A percentile compares a stretch with the other conserved stretches of the same genome.
These are phyloP conservation scores for Amylostereum chailletii DNA, from an alignment of 1,284 basidiomycete species.

Conservation along the genomic window DNA sequence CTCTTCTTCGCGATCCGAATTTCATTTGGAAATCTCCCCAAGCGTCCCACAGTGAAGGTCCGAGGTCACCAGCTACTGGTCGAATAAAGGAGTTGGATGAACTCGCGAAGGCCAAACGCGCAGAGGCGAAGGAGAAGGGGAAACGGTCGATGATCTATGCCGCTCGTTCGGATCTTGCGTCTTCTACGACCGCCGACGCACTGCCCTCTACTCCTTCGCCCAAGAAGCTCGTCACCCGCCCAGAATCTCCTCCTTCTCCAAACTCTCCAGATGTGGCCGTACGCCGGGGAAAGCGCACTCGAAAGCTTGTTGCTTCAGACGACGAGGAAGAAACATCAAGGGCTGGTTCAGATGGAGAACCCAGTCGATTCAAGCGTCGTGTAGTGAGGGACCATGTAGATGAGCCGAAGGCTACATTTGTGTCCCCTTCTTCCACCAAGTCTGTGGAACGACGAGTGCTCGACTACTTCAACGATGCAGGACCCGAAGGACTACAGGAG, in stretches of 20 bases:
- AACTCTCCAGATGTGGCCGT: conserved; percentile 31
- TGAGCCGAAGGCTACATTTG: conserved; percentile 17
- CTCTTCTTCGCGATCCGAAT: conserved; percentile 43
- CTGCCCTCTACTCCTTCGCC: conserved; percentile 14
- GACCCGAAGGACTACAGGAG: conserved; percentile 73
- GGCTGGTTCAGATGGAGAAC: conserved; percentile 17
- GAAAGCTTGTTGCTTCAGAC: conserved; percentile 59
- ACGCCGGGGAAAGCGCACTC: conserved; percentile 39
- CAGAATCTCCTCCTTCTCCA: conserved; percentile 32
- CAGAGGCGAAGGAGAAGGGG: conserved; percentile 58
- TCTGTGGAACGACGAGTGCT: conserved; percentile 36
- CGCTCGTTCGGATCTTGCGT: conserved; percentile 44
- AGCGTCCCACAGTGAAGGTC: conserved; percentile 19
- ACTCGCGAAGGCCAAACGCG: conserved; percentile 51
- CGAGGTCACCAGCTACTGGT: conserved; percentile 28
- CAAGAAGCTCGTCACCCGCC: conserved; percentile 10
- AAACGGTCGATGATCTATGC: conserved; percentile 73
- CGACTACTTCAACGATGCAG: conserved; percentile 81
- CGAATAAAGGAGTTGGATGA: conserved; percentile 64
- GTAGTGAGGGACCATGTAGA: conserved; percentile 18
- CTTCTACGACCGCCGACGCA: conserved; percentile 9
- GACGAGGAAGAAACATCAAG: conserved; percentile 44
- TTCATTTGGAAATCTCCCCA: conserved; percentile 35
- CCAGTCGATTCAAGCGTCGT: conserved; percentile 9
- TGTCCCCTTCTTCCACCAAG: not conserved